These are phyloP conservation scores for Colletotrichum tanaceti DNA, from an alignment of 2,329 filamentous ascomycete species.

Conservation along the genomic window DNA sequence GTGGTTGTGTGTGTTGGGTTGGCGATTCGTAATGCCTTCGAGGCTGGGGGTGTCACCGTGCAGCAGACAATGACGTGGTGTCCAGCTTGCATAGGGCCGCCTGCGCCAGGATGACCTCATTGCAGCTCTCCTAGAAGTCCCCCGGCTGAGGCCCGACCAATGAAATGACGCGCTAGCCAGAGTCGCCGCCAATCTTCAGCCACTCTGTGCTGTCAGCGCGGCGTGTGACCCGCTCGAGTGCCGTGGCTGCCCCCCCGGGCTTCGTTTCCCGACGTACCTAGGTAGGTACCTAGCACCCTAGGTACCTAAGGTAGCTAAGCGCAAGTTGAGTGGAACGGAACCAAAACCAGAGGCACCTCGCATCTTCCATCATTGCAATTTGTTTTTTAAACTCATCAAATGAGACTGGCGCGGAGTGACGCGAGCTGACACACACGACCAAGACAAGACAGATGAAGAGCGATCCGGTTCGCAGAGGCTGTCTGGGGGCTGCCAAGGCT, in stretches of 20 bases:
- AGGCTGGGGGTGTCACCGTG: slow-evolving; percentile 9
- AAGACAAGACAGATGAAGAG: neutral
- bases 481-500: neutral
- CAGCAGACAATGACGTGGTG: slow-evolving; percentile 37
- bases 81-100: slow-evolving; percentile 16
- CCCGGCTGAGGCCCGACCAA: slow-evolving; percentile 9
- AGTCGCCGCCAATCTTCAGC: slow-evolving; percentile 24
- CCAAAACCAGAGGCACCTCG: neutral
- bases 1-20: neutral
- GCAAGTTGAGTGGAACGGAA: neutral
- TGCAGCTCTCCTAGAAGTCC: neutral
- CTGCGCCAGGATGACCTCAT: slow-evolving; percentile 32
- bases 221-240: slow-evolving; percentile 25
- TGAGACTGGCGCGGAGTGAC: neutral
- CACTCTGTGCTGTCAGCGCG: slow-evolving; percentile 26
- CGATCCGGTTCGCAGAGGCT: neutral
- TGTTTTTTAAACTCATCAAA: neutral
- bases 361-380: slow-evolving; percentile 23
- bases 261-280: neutral
- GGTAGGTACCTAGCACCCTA: too few relatives aligned
- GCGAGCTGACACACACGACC: neutral
- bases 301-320: slow-evolving; percentile 23
- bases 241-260: neutral
- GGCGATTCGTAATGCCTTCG: slow-evolving; percentile 36
- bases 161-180: neutral